Base-by-base conservation (phyloP, 345 rosid species). In the Citrus glauca region DNA sequence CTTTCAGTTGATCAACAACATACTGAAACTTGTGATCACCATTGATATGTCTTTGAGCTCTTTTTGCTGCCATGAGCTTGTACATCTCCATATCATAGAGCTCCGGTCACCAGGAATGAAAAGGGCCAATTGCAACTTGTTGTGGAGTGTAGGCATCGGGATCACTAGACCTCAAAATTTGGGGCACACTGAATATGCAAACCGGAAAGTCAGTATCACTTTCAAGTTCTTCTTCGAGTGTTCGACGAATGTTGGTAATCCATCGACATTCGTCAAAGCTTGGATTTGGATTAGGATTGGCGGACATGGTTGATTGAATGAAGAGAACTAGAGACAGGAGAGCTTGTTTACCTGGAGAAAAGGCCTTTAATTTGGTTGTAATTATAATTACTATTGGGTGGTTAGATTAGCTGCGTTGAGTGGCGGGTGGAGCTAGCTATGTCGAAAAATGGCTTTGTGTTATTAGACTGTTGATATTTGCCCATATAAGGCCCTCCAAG, bases 121-220 rank as follows among this genome's bases (percentile, higher is more conserved):
- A 91, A 62, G 94, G 97, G 48, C 98, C 98, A 5, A 94, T 79
- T 1, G 98, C 91, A 17, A 91, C 91, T 45, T 84, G 81, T 37
- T 92, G 94, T 19, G 94, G 98, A 63, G 87, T 86, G 81, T 91
- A 92, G n/a, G 82, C 83, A 56, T 92, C 90, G 0, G 91, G 96
- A 72, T 86, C 77, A 74, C 77, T 80, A 6, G 86, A 68, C 73
- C 80, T 35, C 38, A 94, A 79, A 16, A 79, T 73, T 81, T 87
- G 89, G 53, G 97, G 97, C 11, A 94, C 96, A 33, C 74, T 86
- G 86, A 91, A 94, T 57, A 94, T 89, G 79, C 87, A 81, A 10
- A 85, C 89, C 13, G 80, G 88, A 63, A 79, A 69, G 66, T 90
- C 85, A 6, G 35, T 71, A 6, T 86, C 91, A 8, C 84, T 79